These are phyloP conservation scores for Talaromyces rugulosus DNA, from an alignment of 2,329 filamentous ascomycete species.

Conservation along the genomic window DNA sequence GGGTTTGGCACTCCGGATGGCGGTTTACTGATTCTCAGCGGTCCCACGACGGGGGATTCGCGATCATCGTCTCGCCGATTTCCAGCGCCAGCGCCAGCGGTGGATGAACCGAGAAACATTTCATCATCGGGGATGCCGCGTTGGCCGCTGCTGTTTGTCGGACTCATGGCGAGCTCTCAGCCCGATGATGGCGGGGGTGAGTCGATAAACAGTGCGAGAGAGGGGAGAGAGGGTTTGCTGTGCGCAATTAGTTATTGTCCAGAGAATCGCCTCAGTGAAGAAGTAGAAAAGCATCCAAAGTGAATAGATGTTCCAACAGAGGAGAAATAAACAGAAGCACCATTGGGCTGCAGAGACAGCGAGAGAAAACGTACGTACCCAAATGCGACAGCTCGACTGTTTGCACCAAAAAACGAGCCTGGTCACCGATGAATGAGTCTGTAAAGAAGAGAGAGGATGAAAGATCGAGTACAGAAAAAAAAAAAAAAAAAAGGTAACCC, in stretches of 20 bases:
- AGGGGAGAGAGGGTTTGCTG: not conserved
- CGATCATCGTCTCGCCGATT: conserved; percentile 25
- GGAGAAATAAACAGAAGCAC: too few relatives aligned
- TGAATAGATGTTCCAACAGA: too few relatives aligned
- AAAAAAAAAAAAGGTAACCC: not conserved
- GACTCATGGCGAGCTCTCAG: conserved; percentile 36
- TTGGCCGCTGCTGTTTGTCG: conserved; percentile 33
- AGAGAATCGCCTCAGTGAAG: not conserved
- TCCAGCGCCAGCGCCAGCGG: conserved; percentile 12
- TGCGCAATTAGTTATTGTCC: not conserved
- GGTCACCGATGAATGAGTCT: too few relatives aligned
- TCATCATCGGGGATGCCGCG: conserved; percentile 73
- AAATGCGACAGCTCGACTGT: too few relatives aligned
- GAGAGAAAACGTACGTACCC: too few relatives aligned
- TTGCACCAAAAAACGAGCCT: too few relatives aligned
- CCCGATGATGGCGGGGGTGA: not conserved
- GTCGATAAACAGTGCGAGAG: not conserved
- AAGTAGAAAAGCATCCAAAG: too few relatives aligned
- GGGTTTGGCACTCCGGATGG: conserved; percentile 43
- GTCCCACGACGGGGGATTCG: conserved; percentile 76
- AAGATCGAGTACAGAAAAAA: not conserved
- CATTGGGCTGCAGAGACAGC: too few relatives aligned
- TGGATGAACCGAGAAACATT: conserved; percentile 65
- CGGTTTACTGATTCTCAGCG: conserved; percentile 78
- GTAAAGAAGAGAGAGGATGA: not conserved